Percentiles rank a stretch among this genome's conserved stretches.
phyloP scores from a whole-genome alignment of 192 early-diverging fungal genomes.

The Entomortierella beljakovae region DNA sequence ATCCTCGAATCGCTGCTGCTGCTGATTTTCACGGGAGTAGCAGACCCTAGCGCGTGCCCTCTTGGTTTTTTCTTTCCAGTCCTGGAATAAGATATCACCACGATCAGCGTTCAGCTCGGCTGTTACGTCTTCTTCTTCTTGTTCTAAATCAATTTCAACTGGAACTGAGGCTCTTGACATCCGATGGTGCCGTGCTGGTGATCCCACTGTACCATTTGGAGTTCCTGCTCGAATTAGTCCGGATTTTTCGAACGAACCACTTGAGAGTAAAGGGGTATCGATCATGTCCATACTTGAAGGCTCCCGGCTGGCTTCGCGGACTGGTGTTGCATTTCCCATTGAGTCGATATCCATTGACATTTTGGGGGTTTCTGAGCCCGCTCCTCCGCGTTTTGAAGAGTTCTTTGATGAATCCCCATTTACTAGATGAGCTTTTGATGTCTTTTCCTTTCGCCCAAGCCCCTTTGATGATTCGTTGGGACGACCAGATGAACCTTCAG shows the following conservation, averaged over 20 bases:
- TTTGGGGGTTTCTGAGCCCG: slow-evolving; percentile 42
- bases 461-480: slow-evolving; percentile 58
- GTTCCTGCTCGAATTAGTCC: slow-evolving; percentile 29
- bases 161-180: slow-evolving; percentile 42
- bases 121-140: slow-evolving; percentile 51
- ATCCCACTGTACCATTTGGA: slow-evolving; percentile 22
- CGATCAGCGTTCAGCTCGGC: slow-evolving; percentile 68
- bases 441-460: slow-evolving; percentile 29
- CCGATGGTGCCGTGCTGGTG: slow-evolving; percentile 22
- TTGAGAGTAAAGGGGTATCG: slow-evolving; percentile 11
- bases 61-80: slow-evolving; percentile 68
- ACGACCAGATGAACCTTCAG: slow-evolving; percentile 45
- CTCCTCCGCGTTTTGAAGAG: not conserved
- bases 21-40: slow-evolving; percentile 54
- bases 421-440: slow-evolving; percentile 10
- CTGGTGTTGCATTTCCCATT: slow-evolving; percentile 26
- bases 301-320: slow-evolving; percentile 26
- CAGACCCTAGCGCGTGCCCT: slow-evolving; percentile 60
- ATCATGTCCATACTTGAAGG: slow-evolving; percentile 37
- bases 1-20: slow-evolving; percentile 65
- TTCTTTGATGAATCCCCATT: slow-evolving; percentile 29
- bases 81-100: slow-evolving; percentile 62
- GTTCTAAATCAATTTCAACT: slow-evolving; percentile 52
- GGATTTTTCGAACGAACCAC: slow-evolving; percentile 13
- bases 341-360: slow-evolving; percentile 41